phyloP scores from a whole-genome alignment of 192 early-diverging fungal genomes.

The Chytriomyces sp. region DNA sequence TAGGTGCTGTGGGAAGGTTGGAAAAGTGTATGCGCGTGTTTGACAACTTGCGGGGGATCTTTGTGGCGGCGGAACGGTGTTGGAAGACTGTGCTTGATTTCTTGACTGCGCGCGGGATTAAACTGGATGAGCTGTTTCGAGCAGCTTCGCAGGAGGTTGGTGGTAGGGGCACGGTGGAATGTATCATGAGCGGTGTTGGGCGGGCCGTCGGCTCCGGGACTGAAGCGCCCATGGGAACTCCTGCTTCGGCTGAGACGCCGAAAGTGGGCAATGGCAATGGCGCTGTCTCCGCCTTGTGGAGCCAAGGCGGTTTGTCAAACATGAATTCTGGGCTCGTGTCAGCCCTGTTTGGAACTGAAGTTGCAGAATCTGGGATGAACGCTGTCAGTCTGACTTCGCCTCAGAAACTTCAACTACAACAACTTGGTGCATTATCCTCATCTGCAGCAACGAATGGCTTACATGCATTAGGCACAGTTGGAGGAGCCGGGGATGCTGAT shows the following conservation, averaged over 20 bases:
- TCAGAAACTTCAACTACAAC: neutral
- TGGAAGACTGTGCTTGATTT: slow-evolving; percentile 26
- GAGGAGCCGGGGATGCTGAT: neutral
- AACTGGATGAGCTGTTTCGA: slow-evolving; percentile 1
- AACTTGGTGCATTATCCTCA: neutral
- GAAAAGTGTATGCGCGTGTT: slow-evolving; percentile 22
- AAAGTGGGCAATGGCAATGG: neutral
- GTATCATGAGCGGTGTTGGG: neutral
- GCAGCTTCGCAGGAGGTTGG: neutral
- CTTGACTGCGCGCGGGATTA: slow-evolving; percentile 7
- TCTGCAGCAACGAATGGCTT: neutral
- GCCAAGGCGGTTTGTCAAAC: neutral
- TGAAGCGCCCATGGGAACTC: neutral
- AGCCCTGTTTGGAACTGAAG: neutral
- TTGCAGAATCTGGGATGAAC: neutral
- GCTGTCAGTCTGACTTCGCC: neutral
- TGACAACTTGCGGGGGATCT: slow-evolving; percentile 25
- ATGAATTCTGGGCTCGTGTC: neutral
- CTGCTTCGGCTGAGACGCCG: neutral
- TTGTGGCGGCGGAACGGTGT: neutral
- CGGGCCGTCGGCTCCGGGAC: neutral
- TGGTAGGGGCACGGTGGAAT: neutral
- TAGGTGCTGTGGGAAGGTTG: neutral
- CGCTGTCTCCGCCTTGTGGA: neutral
- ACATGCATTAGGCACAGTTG: neutral